Conservation (phyloP, 495 filamentous ascomycete species). For the Saxispiralis lemnorum region DNA sequence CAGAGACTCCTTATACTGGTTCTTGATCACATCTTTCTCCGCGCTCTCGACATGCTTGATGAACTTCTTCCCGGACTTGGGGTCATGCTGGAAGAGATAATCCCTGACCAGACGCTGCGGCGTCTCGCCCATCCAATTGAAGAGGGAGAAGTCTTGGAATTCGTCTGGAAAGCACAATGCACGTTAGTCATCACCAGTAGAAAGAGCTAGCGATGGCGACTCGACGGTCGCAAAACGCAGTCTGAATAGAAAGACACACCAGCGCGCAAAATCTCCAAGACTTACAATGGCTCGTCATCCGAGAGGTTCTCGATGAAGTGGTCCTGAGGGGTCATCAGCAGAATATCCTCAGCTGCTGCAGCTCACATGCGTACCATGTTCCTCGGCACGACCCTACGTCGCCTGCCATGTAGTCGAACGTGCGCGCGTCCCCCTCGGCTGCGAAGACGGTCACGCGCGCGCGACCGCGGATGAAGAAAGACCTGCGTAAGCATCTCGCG, state of each 20-base stretch:
- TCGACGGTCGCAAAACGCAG: no score
- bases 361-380: constrained; percentile 1
- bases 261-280: constrained; percentile 54
- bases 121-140: constrained; percentile 53
- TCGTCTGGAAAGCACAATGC: constrained; percentile 18
- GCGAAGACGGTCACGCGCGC: constrained; percentile 50
- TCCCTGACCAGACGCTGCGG: constrained; percentile 43
- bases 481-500: constrained; percentile 6
- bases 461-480: constrained; percentile 51
- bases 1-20: constrained; percentile 2
- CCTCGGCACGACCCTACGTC: constrained; percentile 56
- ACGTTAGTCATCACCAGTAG: neutral
- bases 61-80: constrained; percentile 37
- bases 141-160: constrained; percentile 49
- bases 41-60: constrained; percentile 36
- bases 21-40: constrained; percentile 22
- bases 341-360: neutral
- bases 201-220: neutral
- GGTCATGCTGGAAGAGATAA: constrained; percentile 38
- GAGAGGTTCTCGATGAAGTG: constrained; percentile 66
- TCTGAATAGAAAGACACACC: no score
- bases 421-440: constrained; percentile 38
- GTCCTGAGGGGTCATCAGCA: constrained; percentile 24
- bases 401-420: constrained; percentile 60
- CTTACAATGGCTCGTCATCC: constrained; percentile 42